Evolutionary conservation across 2,329 filamentous ascomycete species (phyloP).

Genomic region (Trichoderma aggressivum): DNA sequence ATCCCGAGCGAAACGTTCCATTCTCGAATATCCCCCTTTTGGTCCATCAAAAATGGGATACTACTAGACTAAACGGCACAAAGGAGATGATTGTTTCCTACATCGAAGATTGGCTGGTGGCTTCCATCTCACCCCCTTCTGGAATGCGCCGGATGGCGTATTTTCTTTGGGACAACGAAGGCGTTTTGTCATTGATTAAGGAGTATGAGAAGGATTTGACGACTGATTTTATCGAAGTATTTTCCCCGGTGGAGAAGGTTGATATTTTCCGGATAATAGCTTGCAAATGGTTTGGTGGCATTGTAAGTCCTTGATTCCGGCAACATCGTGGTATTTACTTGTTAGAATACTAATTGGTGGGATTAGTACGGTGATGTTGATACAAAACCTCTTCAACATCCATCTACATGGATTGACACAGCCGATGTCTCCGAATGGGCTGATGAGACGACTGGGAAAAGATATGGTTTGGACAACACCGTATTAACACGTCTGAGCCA

Average conservation of each 20-base stretch:
- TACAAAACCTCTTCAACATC: constrained; percentile 25
- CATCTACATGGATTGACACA: constrained; percentile 22
- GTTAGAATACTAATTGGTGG: not conserved
- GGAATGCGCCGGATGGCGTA: constrained; percentile 24
- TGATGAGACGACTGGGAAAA: constrained; percentile 21
- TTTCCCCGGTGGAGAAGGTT: constrained; percentile 24
- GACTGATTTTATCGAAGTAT: constrained; percentile 20
- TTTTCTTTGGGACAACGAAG: constrained; percentile 26
- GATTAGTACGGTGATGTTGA: constrained; percentile 27
- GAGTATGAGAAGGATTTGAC: constrained; percentile 21
- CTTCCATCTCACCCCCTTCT: constrained; percentile 14
- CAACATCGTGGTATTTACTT: not conserved
- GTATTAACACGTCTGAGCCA: not conserved
- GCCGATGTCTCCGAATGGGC: constrained; percentile 24
- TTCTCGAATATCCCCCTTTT: constrained; percentile 26
- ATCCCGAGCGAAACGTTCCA: constrained; percentile 19
- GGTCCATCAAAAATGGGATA: constrained; percentile 26
- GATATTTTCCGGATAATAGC: constrained; percentile 26
- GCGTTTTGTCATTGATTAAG: constrained; percentile 22
- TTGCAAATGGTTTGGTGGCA: constrained; percentile 27
- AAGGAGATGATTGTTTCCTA: constrained; percentile 21
- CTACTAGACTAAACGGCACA: constrained; percentile 20
- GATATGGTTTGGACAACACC: constrained; percentile 16
- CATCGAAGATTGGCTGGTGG: constrained; percentile 24
- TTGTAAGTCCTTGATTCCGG: constrained; percentile 20